phyloP scores from a whole-genome alignment of 345 rosid species.

The Erodium maritimum region DNA sequence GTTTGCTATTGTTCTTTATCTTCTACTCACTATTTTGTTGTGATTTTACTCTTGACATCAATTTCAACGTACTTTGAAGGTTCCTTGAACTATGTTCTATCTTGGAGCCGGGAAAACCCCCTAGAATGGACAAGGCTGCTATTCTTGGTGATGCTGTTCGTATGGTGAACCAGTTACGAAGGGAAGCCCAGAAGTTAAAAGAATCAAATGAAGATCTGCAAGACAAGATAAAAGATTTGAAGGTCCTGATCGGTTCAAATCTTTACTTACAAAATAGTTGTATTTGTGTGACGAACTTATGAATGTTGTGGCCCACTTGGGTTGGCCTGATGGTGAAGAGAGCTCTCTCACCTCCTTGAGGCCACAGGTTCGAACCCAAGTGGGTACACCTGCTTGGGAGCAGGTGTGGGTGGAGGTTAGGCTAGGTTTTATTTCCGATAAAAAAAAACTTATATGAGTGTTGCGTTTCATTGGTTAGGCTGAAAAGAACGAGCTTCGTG shows the following conservation, averaged over 20 bases:
- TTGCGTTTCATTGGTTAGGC: conserved; percentile 18
- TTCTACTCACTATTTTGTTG: not conserved
- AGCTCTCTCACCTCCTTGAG: too few relatives aligned
- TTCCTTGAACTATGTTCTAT: conserved; percentile 33
- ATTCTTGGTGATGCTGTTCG: conserved; percentile 33
- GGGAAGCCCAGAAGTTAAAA: conserved; percentile 33
- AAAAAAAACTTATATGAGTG: too few relatives aligned
- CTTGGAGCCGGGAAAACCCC: conserved; percentile 36
- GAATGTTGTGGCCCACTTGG: not conserved
- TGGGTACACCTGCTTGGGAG: too few relatives aligned
- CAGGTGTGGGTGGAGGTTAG: too few relatives aligned
- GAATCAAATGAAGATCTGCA: conserved; percentile 32
- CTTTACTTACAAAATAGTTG: not conserved
- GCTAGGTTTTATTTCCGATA: too few relatives aligned
- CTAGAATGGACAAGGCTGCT: conserved; percentile 34
- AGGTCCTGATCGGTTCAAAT: conserved; percentile 9
- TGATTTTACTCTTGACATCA: not conserved
- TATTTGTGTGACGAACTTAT: not conserved
- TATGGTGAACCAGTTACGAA: conserved; percentile 29
- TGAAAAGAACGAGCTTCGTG: conserved; percentile 71
- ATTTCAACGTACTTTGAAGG: conserved; percentile 11
- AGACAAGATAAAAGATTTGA: conserved; percentile 35
- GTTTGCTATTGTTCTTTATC: conserved; percentile 13
- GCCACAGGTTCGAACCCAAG: too few relatives aligned
- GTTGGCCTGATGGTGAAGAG: too few relatives aligned